Base-by-base conservation (phyloP, 2,329 filamentous ascomycete genomes). In the Aspergillus sp. region DNA sequence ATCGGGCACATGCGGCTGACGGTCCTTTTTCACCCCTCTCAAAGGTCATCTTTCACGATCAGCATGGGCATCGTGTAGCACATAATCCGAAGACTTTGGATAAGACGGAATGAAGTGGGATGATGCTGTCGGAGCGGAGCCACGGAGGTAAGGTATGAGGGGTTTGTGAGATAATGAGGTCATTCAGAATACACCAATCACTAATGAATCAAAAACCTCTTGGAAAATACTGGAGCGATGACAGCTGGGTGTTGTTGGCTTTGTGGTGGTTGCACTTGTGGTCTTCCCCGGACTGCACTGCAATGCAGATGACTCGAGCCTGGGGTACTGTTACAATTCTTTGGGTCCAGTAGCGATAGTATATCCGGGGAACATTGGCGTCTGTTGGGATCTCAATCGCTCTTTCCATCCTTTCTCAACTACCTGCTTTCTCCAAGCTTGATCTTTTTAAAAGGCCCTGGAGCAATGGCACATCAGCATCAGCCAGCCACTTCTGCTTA, bases 61-160 rank as follows among this genome's bases (percentile, higher is more conserved):
- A 72, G 52, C 67, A 73, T 48, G 67, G 68, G n/a, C 67, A 72
- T 32, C 60, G 57, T 23, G 68, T 72, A 13, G 66, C 67, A 23
- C 70, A 71, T 50, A 66, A 67, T 55, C 71, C 70, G 3, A 62
- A 47, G 17, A 67, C 65, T 13, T 39, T 70, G 39, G 62, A 63
- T 53, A 72, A 69, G 60, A 59, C 41, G 13, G 9, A n/a, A 17
- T 21, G 41, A 50, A 17, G 25, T 50, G 30, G n/a, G 23, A 19
- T 10, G 25, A 7, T 15, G 8, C 4, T 15, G 10, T 50, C 47
- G 30, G 25, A 12, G 47, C 47, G 30, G 47, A n/a, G 17, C 30
- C 47, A 32, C 47, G n/a, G 32, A 15, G 25, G 45, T 19, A 4
- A 13, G 23, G 45, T 19, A 2, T 21, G n/a, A 5, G 25, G 21